Evolutionary conservation across 441 rosid species (phyloP), one percentile per base, ranked within the genome.

Genomic region (Pelargonium citronellum): DNA sequence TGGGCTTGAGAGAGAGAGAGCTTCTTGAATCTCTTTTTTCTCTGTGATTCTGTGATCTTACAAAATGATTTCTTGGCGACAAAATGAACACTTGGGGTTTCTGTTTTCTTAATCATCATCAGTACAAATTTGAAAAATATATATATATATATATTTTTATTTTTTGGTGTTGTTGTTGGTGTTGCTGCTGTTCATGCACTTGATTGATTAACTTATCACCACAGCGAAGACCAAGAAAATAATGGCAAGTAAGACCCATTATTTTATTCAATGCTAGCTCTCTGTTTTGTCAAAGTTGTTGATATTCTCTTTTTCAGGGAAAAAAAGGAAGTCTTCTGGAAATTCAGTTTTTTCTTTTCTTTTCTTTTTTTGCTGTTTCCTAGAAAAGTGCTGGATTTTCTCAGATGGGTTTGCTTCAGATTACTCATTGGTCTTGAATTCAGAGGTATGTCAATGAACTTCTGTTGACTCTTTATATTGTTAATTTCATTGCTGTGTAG

Each of bases 161-260:
- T 7, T 53, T 53, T 53, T 53, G 0, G 46, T 4, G 5, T 46
- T 46, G 4, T 46, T 46, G n/a, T 55, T 51, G 0, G n/a, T 51
- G 3, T 5, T 1, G 20, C 1, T 55, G 10, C 17, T 55, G 17
- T 55, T 55, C 62, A 55, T 55, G 62, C 62, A 55, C 62, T 55
- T 55, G 62, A 55, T 55, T 55, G 24, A 55, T 55, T 55, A 55
- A 7, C 62, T 55, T 55, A 55, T 55, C 62, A 16, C 17, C 17
- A 7, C 62, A 55, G 62, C 24, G 62, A 55, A 17, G 62, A 55
- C 62, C 62, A 4, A 55, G 62, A 20, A 55, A 55, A 16, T 55
- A 55, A 55, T 55, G 62, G 62, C 9, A 22, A 55, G 62, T 6
- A 55, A n/a, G 62, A 55, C 62, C 62, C 62, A 55, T 55, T 55